Evolutionary conservation across 805 yeast species (phyloP), one percentile per base, ranked within the genome.

Genomic region (Candida manassasensis): DNA sequence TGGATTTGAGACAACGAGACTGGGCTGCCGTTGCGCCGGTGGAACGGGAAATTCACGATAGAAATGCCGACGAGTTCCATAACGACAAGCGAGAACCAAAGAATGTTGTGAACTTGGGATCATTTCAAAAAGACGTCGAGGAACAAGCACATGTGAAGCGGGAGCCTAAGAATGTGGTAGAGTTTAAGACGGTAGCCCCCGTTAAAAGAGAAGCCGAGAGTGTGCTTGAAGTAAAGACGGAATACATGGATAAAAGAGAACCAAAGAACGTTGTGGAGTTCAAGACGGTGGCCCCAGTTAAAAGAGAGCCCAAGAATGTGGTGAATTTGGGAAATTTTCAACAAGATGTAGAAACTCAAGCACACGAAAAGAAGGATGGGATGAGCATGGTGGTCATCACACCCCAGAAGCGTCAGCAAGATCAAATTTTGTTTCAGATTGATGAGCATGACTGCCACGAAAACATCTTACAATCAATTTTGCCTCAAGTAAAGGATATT

Each of bases 401-500:
- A 13, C 16, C 17, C 26, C n/a, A 21, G n/a, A n/a, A n/a, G n/a
- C n/a, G n/a, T n/a, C n/a, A 24, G 38, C 27, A 36, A 35, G 26
- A 39, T 31, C 39, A 48, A 34, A 44, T 40, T 18, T 37, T 41
- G 3, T 43, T 49, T 25, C 29, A 36, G 16, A 36, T 47, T n/a
- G 37, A 39, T 19, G 38, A 39, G 5, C 35, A 36, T 11, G 48
- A 54, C 32, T 35, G 42, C 8, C 38, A 40, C 15, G 35, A 37
- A 6, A 50, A 47, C 31, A 41, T 61, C 19, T 53, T 66, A 19
- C 63, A 64, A 37, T 54, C 64, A 2, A 43, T 63, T 14, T 53
- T 66, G 19, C 69, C 74, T 29, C 63, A 59, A 40, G 35, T 54
- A 35, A 37, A 53, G 45, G 36, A 50, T 40, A 68, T 83, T 28